These are phyloP conservation scores for Periglandula ipomoeae DNA, from an alignment of 2,329 filamentous ascomycete genomes.

Conservation along the genomic window DNA sequence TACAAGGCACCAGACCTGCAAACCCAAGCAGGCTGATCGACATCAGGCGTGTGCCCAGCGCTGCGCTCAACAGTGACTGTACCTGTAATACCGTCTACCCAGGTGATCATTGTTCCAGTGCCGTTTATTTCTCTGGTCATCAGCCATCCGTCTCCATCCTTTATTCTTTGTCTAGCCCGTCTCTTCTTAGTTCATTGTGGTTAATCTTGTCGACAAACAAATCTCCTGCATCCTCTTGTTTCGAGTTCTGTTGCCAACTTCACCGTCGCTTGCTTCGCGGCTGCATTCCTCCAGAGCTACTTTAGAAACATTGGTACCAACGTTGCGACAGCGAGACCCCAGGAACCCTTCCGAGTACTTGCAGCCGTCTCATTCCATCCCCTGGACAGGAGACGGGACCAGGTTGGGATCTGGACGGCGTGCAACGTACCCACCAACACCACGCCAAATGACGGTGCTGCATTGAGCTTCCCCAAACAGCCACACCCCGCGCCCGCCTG, in stretches of 20 bases:
- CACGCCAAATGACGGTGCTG: slow-evolving; percentile 7
- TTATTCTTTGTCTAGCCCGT: too few species aligned
- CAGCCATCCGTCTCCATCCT: too few species aligned
- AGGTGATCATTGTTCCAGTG: too few species aligned
- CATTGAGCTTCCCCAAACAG: slow-evolving; percentile 5
- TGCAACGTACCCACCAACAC: slow-evolving; percentile 5
- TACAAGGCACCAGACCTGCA: too few species aligned
- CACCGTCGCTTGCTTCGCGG: neutral
- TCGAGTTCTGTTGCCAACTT: neutral
- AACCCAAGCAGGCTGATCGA: too few species aligned
- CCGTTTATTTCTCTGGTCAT: neutral
- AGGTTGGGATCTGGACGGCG: slow-evolving; percentile 3
- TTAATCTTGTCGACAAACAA: neutral
- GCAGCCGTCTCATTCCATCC: neutral
- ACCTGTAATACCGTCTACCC: too few species aligned
- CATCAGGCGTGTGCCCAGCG: too few species aligned
- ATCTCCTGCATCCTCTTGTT: slow-evolving; percentile 1
- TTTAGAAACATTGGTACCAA: too few species aligned
- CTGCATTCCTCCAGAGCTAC: too few species aligned
- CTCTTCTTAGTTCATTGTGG: neutral
- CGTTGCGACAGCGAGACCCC: neutral
- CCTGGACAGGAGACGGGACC: slow-evolving; percentile 2
- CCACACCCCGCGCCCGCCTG: slow-evolving; percentile 9
- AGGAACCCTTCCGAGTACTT: neutral
- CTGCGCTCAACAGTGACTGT: too few species aligned